Percentiles rank a stretch among this genome's conserved stretches.
phyloP scores from a whole-genome alignment of 2,329 filamentous ascomycete species.

The Diaporthe nobilis region DNA sequence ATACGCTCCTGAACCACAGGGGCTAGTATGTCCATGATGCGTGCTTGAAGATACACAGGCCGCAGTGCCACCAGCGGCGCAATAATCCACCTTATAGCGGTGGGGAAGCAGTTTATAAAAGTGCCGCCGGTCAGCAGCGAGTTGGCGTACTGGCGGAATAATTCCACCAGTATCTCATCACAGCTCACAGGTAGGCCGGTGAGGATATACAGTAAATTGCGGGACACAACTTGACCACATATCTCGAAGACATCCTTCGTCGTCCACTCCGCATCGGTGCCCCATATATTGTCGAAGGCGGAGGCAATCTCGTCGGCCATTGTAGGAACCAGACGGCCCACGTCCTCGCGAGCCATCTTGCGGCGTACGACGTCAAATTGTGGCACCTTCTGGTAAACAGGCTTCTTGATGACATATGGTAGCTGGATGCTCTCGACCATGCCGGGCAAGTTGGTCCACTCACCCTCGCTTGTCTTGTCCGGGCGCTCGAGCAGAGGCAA shows the following conservation, averaged over 20 bases:
- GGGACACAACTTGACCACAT: not conserved
- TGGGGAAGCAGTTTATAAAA: conserved; percentile 16
- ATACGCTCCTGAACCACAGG: conserved; percentile 11
- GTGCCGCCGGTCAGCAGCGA: not conserved
- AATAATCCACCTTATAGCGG: not conserved
- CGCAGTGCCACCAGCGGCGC: not conserved
- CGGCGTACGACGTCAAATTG: too few relatives aligned
- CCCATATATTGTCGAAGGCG: not conserved
- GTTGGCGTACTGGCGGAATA: not conserved
- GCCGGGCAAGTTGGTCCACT: not conserved
- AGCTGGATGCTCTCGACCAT: not conserved
- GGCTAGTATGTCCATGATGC: not conserved
- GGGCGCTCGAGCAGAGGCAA: not conserved
- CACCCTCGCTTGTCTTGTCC: not conserved
- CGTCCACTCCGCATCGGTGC: not conserved
- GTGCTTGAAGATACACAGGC: not conserved
- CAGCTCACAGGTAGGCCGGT: not conserved
- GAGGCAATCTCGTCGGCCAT: not conserved
- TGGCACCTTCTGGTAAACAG: too few relatives aligned
- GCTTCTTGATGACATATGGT: too few relatives aligned
- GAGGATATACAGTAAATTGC: not conserved
- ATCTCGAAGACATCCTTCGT: not conserved
- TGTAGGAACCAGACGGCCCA: not conserved
- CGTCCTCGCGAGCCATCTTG: too few relatives aligned
- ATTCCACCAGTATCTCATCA: not conserved